Conservation (phyloP, 2,329 filamentous ascomycete species). For the Diaporthe longicolla region DNA sequence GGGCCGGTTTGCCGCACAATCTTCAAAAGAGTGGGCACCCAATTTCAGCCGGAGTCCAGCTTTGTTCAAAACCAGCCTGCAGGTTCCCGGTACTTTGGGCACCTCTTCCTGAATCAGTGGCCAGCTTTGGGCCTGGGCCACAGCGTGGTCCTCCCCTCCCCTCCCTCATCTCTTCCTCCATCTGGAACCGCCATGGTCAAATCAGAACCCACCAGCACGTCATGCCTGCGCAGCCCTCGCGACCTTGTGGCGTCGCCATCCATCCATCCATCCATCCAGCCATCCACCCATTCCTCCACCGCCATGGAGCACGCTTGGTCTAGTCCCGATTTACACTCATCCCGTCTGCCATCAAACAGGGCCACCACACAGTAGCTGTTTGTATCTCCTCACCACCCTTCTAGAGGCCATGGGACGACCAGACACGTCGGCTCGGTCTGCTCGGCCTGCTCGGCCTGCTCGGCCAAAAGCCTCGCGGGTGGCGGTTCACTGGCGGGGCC, state of each 20-base stretch:
- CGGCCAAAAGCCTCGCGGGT: background rate
- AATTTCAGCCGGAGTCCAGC: constrained; percentile 24
- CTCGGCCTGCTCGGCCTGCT: background rate
- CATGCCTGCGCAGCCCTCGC: constrained; percentile 24
- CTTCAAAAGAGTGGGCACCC: constrained; percentile 22
- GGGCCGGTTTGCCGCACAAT: constrained; percentile 23
- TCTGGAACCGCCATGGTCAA: constrained; percentile 7
- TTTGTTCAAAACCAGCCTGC: constrained; percentile 19
- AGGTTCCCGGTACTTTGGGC: constrained; percentile 31
- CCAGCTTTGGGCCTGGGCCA: constrained; percentile 2
- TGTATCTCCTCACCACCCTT: background rate
- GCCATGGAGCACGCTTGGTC: background rate
- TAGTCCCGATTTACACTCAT: background rate
- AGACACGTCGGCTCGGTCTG: constrained; percentile 5
- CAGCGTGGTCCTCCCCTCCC: background rate
- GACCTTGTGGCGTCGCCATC: constrained; percentile 18
- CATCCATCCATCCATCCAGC: background rate
- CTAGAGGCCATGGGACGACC: background rate
- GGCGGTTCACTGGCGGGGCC: background rate
- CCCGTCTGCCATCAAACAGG: background rate
- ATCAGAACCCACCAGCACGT: constrained; percentile 33
- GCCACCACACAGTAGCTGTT: too few relatives aligned
- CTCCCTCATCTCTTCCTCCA: background rate
- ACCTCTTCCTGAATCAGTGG: constrained; percentile 27
- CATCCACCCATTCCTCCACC: background rate